Evolutionary conservation across 305 asterid species (phyloP).

Genomic region (Andrographis paniculata): DNA sequence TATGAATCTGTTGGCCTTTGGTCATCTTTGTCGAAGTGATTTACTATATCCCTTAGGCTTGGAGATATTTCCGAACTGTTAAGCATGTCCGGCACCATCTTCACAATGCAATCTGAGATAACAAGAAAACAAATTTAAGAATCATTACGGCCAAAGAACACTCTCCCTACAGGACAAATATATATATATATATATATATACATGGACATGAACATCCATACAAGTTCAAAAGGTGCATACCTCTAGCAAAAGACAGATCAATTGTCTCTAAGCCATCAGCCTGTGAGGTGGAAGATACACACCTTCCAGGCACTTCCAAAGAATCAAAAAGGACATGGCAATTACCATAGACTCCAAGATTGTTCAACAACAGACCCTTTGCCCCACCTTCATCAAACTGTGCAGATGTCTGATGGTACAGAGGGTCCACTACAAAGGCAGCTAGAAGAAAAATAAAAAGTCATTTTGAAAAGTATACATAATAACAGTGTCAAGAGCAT

Average conservation of each 20-base stretch:
- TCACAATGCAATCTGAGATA: conserved; percentile 56
- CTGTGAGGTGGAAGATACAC: conserved; percentile 29
- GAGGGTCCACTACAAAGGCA: conserved; percentile 97
- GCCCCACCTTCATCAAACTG: conserved; percentile 99
- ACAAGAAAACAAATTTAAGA: conserved; percentile 14
- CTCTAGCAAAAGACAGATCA: conserved; percentile 77
- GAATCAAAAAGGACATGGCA: conserved; percentile 96
- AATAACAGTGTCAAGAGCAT: conserved; percentile 3
- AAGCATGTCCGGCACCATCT: conserved; percentile 58
- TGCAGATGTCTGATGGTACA: conserved; percentile 97
- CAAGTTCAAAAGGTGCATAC: conserved; percentile 31
- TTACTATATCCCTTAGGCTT: conserved; percentile 56
- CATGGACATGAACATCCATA: conserved; percentile 10
- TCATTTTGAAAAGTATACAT: conserved; percentile 13
- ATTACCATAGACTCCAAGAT: conserved; percentile 86
- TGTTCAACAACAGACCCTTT: conserved; percentile 87
- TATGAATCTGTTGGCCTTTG: conserved; percentile 46
- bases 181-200: background rate
- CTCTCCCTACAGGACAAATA: background rate
- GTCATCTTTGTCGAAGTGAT: conserved; percentile 58
- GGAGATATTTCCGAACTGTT: conserved; percentile 70
- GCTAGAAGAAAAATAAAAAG: conserved; percentile 25
- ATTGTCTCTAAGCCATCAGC: conserved; percentile 34
- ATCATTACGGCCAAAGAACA: conserved; percentile 11
- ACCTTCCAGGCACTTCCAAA: conserved; percentile 80